These are phyloP conservation scores for Suillus luteus DNA, from an alignment of 768 basidiomycete genomes.

Conservation along the genomic window DNA sequence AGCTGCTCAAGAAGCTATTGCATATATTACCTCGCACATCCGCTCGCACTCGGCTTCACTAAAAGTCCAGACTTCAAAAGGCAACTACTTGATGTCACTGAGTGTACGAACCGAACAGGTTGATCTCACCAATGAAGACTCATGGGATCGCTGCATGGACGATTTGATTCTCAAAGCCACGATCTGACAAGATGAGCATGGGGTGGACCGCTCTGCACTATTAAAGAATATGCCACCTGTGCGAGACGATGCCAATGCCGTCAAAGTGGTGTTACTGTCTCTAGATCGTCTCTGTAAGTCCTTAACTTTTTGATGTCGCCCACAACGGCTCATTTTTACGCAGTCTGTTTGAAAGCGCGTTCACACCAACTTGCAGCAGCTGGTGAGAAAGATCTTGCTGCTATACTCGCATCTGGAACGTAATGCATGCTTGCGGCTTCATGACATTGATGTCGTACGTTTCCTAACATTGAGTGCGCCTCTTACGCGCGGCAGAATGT, in stretches of 20 bases:
- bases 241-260: constrained; percentile 46
- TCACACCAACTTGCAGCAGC: constrained; percentile 84
- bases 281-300: constrained; percentile 89
- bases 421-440: constrained; percentile 16
- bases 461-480: constrained; percentile 8
- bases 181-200: constrained; percentile 92
- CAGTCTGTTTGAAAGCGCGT: constrained; percentile 89
- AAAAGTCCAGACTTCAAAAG: constrained; percentile 94
- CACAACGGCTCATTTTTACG: constrained; percentile 19
- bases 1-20: constrained; percentile 71
- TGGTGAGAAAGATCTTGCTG: constrained; percentile 81
- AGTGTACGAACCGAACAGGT: constrained; percentile 83
- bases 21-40: constrained; percentile 75
- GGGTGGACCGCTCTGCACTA: constrained; percentile 80
- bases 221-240: constrained; percentile 44
- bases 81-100: constrained; percentile 88
- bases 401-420: constrained; percentile 51
- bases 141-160: constrained; percentile 82
- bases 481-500: constrained; percentile 4
- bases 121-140: constrained; percentile 57
- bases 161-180: constrained; percentile 93
- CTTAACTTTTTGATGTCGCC: constrained; percentile 14
- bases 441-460: constrained; percentile 8
- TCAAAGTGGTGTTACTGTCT: constrained; percentile 87
- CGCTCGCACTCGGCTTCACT: constrained; percentile 74